phyloP scores from a whole-genome alignment of 495 filamentous ascomycete species.

The Hypomontagnella submonticulosa region DNA sequence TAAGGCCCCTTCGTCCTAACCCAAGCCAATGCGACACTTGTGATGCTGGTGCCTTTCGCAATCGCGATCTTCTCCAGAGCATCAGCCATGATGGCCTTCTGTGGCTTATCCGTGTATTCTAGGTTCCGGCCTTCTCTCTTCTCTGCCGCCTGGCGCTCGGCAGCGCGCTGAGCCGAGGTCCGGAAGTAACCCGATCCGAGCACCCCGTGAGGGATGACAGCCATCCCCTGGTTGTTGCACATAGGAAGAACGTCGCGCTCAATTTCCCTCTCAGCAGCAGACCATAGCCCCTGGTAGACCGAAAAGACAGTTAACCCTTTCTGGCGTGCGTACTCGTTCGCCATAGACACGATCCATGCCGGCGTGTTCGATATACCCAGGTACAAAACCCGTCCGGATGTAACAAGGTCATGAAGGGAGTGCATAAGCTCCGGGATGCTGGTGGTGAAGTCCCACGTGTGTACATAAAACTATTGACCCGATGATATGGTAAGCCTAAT shows the following conservation, averaged over 20 bases:
- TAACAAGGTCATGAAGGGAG: conserved; percentile 61
- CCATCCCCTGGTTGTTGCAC: conserved; percentile 69
- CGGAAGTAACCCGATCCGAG: conserved; percentile 66
- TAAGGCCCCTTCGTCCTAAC: conserved; percentile 71
- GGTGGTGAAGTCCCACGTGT: conserved; percentile 69
- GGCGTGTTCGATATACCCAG: conserved; percentile 70
- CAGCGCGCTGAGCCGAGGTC: conserved; percentile 35
- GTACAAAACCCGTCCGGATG: conserved; percentile 68
- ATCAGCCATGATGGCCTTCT: conserved; percentile 49
- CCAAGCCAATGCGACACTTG: conserved; percentile 70
- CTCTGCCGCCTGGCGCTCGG: conserved; percentile 8
- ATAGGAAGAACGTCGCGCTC: conserved; percentile 71
- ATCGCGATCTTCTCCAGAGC: conserved; percentile 65
- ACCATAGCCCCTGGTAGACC: conserved; percentile 69
- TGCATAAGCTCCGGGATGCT: conserved; percentile 71
- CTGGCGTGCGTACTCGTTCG: conserved; percentile 68
- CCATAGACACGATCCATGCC: conserved; percentile 67
- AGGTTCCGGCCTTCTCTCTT: no score
- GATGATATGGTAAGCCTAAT: no score
- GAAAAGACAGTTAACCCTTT: conserved; percentile 65
- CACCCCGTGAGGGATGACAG: conserved; percentile 63
- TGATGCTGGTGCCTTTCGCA: conserved; percentile 53
- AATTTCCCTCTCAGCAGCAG: conserved; percentile 62
- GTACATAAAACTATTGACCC: conserved; percentile 51
- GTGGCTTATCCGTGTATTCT: conserved; percentile 42